Evolutionary conservation across 2,329 filamentous ascomycete species (phyloP), one percentile per base, ranked within the genome.

Genomic region (Colletotrichum shisoi): DNA sequence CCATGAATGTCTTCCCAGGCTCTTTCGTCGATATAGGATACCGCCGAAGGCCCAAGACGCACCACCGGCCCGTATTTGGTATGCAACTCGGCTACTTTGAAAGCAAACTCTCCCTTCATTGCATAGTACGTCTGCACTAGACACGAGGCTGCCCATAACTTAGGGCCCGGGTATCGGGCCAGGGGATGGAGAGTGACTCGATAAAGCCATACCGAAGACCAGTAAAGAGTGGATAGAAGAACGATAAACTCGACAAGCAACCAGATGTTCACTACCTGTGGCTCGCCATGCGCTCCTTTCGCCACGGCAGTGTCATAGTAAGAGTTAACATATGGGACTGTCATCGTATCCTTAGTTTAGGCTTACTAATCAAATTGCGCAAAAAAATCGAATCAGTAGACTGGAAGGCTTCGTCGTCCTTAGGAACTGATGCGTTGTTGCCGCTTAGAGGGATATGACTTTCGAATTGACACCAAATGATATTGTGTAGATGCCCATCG

Each of bases 161-260:
- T 75, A 2, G 76, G 76, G 3, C 78, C 77, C 0, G 77, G 77
- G 24, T 79, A 72, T 8, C 37, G 49, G 9, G 73, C 65, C 1
- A 76, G 56, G 4, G 75, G 75, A 39, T 62, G 60, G 37, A 69
- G 52, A 8, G 40, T 59, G 27, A 69, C 46, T n/a, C 63, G 63
- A 39, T 69, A 62, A 11, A 67, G 37, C 57, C 57, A 60, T 42
- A 60, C 19, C 7, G 19, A 31, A 3, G n/a, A 49, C 57, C 45
- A 60, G 15, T 52, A 59, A 7, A 21, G 11, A 9, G 17, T 21
- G 7, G 11, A 24, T 3, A 39, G n/a, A 15, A 48, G 6, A 13
- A 45, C 4, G 19, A 8, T 17, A 5, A 34, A 46, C 13, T 19
- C 11, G 40, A 44, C 45, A 59, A 4, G 12, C 31, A 59, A 19